phyloP scores from a whole-genome alignment of 2,329 filamentous ascomycete genomes.

The Cordyceps javanica region DNA sequence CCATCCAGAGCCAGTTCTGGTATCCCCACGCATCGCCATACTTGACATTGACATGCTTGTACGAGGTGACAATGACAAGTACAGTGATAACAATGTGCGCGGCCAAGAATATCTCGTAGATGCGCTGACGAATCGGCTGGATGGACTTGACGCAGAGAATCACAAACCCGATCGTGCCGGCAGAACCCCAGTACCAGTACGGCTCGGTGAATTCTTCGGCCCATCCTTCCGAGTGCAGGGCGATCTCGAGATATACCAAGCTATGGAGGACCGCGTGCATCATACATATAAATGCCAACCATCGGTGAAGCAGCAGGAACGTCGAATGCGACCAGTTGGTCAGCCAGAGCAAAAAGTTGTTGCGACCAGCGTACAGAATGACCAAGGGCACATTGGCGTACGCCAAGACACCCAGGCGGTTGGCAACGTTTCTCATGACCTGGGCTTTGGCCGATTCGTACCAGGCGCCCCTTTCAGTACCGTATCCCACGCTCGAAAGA shows the following conservation, averaged over 20 bases:
- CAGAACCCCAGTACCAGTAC: slow-evolving; percentile 40
- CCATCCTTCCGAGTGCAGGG: slow-evolving; percentile 24
- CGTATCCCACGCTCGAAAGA: slow-evolving; percentile 26
- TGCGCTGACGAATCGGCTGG: slow-evolving; percentile 29
- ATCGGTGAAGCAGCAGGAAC: slow-evolving; percentile 40
- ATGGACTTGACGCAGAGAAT: slow-evolving; percentile 28
- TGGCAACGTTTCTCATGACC: slow-evolving; percentile 29
- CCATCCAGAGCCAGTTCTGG: slow-evolving; percentile 26
- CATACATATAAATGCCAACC: slow-evolving; percentile 38
- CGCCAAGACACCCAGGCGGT: slow-evolving; percentile 34
- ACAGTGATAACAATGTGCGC: slow-evolving; percentile 36
- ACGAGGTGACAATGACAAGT: slow-evolving; percentile 35
- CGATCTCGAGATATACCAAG: slow-evolving; percentile 32
- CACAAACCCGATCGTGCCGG: slow-evolving; percentile 29
- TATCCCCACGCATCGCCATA: slow-evolving; percentile 37
- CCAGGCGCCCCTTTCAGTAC: slow-evolving; percentile 23
- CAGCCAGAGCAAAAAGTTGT: slow-evolving; percentile 41
- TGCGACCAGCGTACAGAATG: slow-evolving; percentile 39
- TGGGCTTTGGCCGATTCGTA: slow-evolving; percentile 20
- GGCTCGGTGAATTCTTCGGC: slow-evolving; percentile 19
- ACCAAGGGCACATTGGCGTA: slow-evolving; percentile 36
- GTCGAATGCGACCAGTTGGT: slow-evolving; percentile 42
- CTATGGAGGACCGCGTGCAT: slow-evolving; percentile 42
- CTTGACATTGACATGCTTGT: slow-evolving; percentile 33
- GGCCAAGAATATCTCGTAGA: slow-evolving; percentile 40